Evolutionary conservation across 306 rosid genomes (phyloP).

Genomic region (Glycine latifolia): DNA sequence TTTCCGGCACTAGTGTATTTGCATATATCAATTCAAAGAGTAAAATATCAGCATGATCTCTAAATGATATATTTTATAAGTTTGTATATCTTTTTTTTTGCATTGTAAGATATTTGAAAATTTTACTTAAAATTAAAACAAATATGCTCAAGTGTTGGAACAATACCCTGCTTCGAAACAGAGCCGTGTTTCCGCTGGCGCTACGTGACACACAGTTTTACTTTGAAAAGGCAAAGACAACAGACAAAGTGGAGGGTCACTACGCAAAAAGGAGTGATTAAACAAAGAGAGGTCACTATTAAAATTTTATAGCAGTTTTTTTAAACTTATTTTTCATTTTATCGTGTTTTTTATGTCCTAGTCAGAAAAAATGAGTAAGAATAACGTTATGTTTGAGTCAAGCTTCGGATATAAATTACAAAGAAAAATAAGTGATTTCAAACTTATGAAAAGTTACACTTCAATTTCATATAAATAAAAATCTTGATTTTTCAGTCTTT

Average conservation of each 20-base stretch:
- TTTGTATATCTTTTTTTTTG: not conserved
- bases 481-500: not conserved
- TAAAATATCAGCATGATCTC: not conserved
- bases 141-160: too few relatives aligned
- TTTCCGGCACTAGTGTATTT: not conserved
- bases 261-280: not conserved
- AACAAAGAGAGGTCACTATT: not conserved
- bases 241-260: not conserved
- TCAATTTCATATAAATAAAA: not conserved
- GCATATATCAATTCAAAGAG: not conserved
- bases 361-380: not conserved
- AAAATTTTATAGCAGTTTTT: not conserved
- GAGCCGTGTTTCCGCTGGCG: not conserved
- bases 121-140: not conserved
- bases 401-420: not conserved
- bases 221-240: constrained; percentile 11
- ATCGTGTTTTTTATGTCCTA: not conserved
- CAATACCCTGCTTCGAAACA: not conserved
- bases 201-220: not conserved
- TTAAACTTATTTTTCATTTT: not conserved
- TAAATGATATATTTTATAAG: too few relatives aligned
- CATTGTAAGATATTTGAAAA: not conserved
- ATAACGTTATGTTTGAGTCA: not conserved
- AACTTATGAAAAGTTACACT: not conserved
- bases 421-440: not conserved